These are phyloP conservation scores for Vaucheria bursata DNA, from an alignment of 352 stramenopile genomes.

Conservation along the genomic window DNA sequence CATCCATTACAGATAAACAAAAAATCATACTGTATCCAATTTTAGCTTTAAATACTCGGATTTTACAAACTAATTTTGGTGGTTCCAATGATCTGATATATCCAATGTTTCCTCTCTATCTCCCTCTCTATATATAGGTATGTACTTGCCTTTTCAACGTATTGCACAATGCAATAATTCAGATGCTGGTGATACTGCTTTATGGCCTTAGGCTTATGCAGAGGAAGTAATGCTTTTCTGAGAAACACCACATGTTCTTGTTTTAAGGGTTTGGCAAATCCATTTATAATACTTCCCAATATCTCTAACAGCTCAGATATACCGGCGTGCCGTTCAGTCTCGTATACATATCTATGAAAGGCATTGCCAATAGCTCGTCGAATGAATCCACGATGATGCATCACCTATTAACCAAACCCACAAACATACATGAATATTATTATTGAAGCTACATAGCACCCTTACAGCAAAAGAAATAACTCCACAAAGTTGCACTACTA, in stretches of 20 bases:
- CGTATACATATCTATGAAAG: conserved; percentile 96
- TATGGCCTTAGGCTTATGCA: conserved; percentile 94
- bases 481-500: no score
- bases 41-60: no score
- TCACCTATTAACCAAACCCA: conserved; percentile 48
- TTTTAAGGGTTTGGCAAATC: conserved; percentile 97
- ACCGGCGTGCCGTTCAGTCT: conserved; percentile 83
- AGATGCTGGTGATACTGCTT: conserved; percentile 95
- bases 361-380: conserved; percentile 92
- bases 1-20: no score
- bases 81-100: no score
- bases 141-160: conserved; percentile 90
- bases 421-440: no score
- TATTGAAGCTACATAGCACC: no score
- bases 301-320: conserved; percentile 97
- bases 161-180: conserved; percentile 98
- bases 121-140: no score
- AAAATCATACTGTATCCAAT: no score
- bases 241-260: conserved; percentile 87
- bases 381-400: conserved; percentile 95
- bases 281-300: conserved; percentile 97
- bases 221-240: conserved; percentile 79
- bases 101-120: no score
- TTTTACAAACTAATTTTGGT: no score
- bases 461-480: no score